Evolutionary conservation across 2,329 filamentous ascomycete genomes (phyloP).

Genomic region (Cladosporium sp.): DNA sequence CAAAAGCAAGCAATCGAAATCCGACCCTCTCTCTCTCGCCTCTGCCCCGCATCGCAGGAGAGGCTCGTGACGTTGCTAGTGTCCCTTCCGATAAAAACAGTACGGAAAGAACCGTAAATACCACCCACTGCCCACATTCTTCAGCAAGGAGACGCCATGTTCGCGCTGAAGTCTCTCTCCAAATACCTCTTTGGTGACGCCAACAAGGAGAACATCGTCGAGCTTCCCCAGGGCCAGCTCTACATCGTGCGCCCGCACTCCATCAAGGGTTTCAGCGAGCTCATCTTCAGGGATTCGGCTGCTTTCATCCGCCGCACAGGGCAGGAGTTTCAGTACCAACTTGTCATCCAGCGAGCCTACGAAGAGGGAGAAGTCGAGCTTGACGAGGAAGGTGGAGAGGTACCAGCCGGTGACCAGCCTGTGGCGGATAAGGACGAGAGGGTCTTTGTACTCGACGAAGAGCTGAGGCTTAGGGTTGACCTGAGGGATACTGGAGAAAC

Average conservation of each 20-base stretch:
- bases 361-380: constrained; percentile 96
- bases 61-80: too few species aligned
- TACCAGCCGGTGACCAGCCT: constrained; percentile 56
- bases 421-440: constrained; percentile 90
- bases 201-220: constrained; percentile 88
- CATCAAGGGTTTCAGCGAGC: constrained; percentile 95
- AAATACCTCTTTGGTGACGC: constrained; percentile 89
- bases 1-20: too few species aligned
- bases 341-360: constrained; percentile 92
- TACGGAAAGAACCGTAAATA: too few species aligned
- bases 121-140: too few species aligned
- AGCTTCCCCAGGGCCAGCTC: constrained; percentile 91
- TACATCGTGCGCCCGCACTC: constrained; percentile 94
- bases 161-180: constrained; percentile 34
- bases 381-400: constrained; percentile 70
- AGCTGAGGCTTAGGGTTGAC: constrained; percentile 81
- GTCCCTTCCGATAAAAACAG: too few species aligned
- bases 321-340: constrained; percentile 95
- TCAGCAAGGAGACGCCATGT: constrained; percentile 21
- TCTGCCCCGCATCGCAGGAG: too few species aligned
- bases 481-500: constrained; percentile 75
- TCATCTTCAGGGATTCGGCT: constrained; percentile 93
- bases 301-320: constrained; percentile 89
- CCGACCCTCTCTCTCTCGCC: too few species aligned
- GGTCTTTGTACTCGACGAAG: constrained; percentile 91